These are phyloP conservation scores for Nematocida ausubeli DNA, from an alignment of 371 early-diverging fungal genomes.

Conservation along the genomic window DNA sequence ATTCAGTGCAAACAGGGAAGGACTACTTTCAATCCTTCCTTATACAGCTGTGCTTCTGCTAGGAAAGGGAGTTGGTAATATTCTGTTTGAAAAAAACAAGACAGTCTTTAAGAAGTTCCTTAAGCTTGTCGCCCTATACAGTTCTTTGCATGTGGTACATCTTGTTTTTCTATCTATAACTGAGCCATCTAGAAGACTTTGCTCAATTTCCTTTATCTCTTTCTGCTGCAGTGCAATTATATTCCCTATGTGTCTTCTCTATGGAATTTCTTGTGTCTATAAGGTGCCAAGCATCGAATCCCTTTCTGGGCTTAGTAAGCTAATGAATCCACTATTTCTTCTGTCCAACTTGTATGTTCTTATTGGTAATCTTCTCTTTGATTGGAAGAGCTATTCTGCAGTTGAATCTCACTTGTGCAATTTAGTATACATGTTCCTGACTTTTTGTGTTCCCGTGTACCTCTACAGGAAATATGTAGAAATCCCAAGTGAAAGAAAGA, in stretches of 20 bases:
- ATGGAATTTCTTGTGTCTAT: not conserved
- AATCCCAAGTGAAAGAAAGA: not conserved
- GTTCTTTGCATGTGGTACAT: conserved; percentile 11
- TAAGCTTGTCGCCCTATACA: conserved; percentile 1
- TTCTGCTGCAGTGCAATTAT: conserved; percentile 47
- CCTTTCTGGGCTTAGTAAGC: conserved; percentile 16
- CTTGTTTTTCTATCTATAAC: conserved; percentile 12
- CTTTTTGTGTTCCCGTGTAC: conserved; percentile 21
- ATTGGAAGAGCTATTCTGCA: conserved; percentile 35
- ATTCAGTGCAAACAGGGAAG: conserved; percentile 63
- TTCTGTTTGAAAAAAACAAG: conserved; percentile 21
- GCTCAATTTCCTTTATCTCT: conserved; percentile 39
- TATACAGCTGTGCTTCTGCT: conserved; percentile 61
- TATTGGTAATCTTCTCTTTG: conserved; percentile 57
- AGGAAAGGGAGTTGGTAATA: conserved; percentile 53
- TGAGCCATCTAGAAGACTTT: conserved; percentile 54
- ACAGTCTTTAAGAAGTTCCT: not conserved
- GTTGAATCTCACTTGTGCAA: conserved; percentile 11
- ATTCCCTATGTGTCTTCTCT: conserved; percentile 17
- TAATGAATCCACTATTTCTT: conserved; percentile 62
- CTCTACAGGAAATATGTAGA: not conserved
- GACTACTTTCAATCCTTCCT: conserved; percentile 58
- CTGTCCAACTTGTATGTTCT: conserved; percentile 61
- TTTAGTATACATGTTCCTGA: conserved; percentile 11
- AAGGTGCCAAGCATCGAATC: not conserved